phyloP scores from a whole-genome alignment of 805 yeast species.

The Lipomyces kockii region DNA sequence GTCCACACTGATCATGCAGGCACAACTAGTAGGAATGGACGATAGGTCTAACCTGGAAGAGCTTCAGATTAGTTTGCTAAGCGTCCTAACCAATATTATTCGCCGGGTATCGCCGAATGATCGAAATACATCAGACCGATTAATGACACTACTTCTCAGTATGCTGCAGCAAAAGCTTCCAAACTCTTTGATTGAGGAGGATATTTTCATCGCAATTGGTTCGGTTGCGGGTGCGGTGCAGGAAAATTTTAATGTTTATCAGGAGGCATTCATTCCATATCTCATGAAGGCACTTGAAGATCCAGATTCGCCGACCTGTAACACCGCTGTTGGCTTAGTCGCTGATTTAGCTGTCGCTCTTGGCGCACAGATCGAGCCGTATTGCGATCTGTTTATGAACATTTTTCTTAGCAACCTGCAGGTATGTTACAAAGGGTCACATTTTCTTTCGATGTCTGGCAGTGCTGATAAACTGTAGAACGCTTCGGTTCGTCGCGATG shows the following conservation, averaged over 20 bases:
- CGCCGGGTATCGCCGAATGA: constrained; percentile 67
- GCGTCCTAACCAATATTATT: constrained; percentile 79
- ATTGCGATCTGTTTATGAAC: constrained; percentile 80
- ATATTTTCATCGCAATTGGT: constrained; percentile 87
- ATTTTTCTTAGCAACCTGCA: constrained; percentile 76
- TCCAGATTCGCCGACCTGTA: constrained; percentile 75
- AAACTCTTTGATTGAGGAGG: constrained; percentile 88
- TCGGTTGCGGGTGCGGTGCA: constrained; percentile 86
- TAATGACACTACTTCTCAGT: constrained; percentile 82
- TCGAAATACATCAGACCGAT: constrained; percentile 70
- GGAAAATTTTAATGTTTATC: constrained; percentile 69
- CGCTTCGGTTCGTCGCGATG: constrained; percentile 64
- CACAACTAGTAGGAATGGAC: constrained; percentile 66
- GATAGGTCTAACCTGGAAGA: constrained; percentile 79
- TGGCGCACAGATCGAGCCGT: constrained; percentile 72
- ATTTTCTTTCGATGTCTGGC: background rate
- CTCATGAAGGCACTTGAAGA: constrained; percentile 78
- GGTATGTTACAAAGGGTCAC: constrained; percentile 50
- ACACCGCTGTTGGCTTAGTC: constrained; percentile 90
- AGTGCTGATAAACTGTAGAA: constrained; percentile 9
- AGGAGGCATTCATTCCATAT: constrained; percentile 82
- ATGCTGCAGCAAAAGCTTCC: constrained; percentile 66
- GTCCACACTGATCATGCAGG: constrained; percentile 62
- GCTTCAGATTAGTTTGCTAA: constrained; percentile 76
- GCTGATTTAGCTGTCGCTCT: constrained; percentile 93